Evolutionary conservation across 2,329 filamentous ascomycete species (phyloP).

Genomic region (Neonectria hederae): DNA sequence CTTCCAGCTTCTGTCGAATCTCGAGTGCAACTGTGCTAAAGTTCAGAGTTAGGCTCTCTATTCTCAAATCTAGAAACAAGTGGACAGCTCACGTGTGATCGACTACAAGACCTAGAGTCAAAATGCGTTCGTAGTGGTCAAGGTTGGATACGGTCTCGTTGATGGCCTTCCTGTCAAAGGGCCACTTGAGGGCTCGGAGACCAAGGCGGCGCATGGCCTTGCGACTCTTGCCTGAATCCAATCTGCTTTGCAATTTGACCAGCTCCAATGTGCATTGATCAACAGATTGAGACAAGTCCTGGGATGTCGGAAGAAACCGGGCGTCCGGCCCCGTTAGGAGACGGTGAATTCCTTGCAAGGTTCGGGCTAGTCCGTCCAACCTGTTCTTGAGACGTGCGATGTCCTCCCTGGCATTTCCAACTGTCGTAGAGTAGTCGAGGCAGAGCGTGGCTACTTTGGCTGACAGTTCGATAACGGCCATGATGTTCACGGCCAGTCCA

Average conservation of each 20-base stretch:
- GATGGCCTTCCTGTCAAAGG: slow-evolving; percentile 23
- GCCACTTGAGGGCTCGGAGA: slow-evolving; percentile 23
- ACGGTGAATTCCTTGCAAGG: slow-evolving; percentile 3
- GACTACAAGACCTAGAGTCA: slow-evolving; percentile 2
- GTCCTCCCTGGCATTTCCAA: slow-evolving; percentile 10
- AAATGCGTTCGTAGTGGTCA: background rate
- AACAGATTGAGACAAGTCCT: slow-evolving; percentile 11
- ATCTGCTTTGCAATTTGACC: slow-evolving; percentile 7
- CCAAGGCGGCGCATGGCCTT: slow-evolving; percentile 19
- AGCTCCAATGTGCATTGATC: slow-evolving; percentile 9
- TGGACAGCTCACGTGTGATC: slow-evolving; percentile 4
- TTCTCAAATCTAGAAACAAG: background rate
- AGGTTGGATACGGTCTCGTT: background rate
- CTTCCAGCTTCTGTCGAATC: slow-evolving; percentile 4
- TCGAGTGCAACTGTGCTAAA: slow-evolving; percentile 12
- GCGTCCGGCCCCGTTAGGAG: slow-evolving; percentile 6
- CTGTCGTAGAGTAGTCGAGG: slow-evolving; percentile 1
- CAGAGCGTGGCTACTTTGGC: slow-evolving; percentile 5
- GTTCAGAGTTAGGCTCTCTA: background rate
- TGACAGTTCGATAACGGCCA: slow-evolving; percentile 14
- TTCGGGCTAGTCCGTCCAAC: background rate
- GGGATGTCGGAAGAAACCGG: slow-evolving; percentile 2
- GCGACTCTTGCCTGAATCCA: slow-evolving; percentile 8
- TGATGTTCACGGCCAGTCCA: slow-evolving; percentile 6
- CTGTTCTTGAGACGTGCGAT: background rate